Evolutionary conservation across 1,139 yeast species (phyloP).

Genomic region (Nakaseomyces bracarensis): DNA sequence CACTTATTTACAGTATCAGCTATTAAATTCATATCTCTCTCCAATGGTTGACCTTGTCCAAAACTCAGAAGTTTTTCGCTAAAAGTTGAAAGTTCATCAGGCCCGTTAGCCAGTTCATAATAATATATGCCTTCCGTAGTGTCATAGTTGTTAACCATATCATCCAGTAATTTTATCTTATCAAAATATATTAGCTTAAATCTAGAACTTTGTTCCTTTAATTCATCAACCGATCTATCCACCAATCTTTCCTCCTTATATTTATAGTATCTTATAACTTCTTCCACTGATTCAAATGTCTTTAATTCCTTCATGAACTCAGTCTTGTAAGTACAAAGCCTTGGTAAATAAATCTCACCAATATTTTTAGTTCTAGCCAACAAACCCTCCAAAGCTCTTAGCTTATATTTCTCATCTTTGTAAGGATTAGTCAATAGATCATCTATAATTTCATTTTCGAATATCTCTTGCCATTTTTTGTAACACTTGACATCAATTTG

Average conservation of each 20-base stretch:
- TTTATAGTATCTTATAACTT: background rate
- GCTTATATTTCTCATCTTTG: constrained; percentile 22
- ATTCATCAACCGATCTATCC: background rate
- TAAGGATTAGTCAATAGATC: constrained; percentile 29
- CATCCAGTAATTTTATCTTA: background rate
- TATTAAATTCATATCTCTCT: background rate
- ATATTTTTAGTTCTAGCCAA: constrained; percentile 26
- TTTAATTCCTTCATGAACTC: constrained; percentile 2
- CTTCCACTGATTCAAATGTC: background rate
- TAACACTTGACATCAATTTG: background rate
- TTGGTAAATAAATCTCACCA: constrained; percentile 31
- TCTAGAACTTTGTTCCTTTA: background rate
- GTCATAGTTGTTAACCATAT: background rate
- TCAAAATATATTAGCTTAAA: constrained; percentile 1
- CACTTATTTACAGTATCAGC: background rate
- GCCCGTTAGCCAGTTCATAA: background rate
- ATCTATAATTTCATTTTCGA: constrained; percentile 23
- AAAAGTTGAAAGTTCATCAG: background rate
- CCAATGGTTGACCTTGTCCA: background rate
- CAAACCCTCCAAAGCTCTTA: constrained; percentile 28
- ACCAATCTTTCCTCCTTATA: background rate
- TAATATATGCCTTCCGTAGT: background rate
- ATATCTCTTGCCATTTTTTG: constrained; percentile 22
- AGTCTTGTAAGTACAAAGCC: constrained; percentile 16
- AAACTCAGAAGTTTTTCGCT: background rate